These are phyloP conservation scores for Cyanodermella asteris DNA, from an alignment of 2,329 filamentous ascomycete species.

Conservation along the genomic window DNA sequence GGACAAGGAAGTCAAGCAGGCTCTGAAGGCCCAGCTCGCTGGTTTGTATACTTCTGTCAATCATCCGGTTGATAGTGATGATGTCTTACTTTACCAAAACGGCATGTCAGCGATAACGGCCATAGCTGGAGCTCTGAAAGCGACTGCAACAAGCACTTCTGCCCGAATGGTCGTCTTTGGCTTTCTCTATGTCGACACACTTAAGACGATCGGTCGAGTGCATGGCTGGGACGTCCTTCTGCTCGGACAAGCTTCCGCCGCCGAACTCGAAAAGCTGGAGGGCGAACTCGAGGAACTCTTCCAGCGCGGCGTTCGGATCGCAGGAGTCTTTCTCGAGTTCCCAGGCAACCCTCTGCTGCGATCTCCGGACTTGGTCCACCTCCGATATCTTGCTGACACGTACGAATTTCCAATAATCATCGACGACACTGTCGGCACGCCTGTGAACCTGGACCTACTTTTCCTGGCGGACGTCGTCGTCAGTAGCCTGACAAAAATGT, in stretches of 20 bases:
- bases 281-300: neutral
- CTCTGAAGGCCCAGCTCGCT: no score
- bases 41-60: no score
- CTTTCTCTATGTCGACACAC: slow-evolving; percentile 2
- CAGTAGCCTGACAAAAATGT: slow-evolving; percentile 8
- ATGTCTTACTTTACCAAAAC: slow-evolving; percentile 1
- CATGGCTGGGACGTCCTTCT: slow-evolving; percentile 3
- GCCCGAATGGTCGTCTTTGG: neutral
- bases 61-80: neutral
- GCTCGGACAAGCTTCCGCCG: slow-evolving; percentile 4
- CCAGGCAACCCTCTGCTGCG: slow-evolving; percentile 5
- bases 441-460: slow-evolving; percentile 6
- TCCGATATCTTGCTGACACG: slow-evolving; percentile 4
- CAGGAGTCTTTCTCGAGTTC: slow-evolving; percentile 5
- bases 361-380: slow-evolving; percentile 5
- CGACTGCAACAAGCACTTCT: neutral
- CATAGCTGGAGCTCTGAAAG: neutral
- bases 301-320: slow-evolving; percentile 3
- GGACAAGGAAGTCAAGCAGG: no score
- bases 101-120: slow-evolving; percentile 1
- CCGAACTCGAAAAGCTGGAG: slow-evolving; percentile 5
- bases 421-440: slow-evolving; percentile 7
- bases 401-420: slow-evolving; percentile 5
- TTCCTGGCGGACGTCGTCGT: slow-evolving; percentile 6
- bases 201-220: slow-evolving; percentile 1